Percentiles rank a stretch among this genome's conserved stretches.
Evolutionary conservation across 2,329 filamentous ascomycete species (phyloP).

Genomic region (Neurospora crassa): DNA sequence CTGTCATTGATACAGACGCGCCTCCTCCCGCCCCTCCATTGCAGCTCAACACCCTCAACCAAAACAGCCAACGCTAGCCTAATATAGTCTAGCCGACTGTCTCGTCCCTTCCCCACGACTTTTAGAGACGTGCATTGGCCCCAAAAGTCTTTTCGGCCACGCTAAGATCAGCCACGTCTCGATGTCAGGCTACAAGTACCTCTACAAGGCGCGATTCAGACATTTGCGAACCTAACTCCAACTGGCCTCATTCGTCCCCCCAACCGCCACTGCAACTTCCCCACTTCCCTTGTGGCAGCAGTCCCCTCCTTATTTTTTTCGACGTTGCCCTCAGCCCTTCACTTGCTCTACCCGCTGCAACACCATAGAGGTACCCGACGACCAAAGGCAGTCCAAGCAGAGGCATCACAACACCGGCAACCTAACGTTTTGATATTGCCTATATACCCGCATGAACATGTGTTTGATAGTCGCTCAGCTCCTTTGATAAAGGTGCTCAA

Average conservation of each 20-base stretch:
- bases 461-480: background rate
- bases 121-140: constrained; percentile 4
- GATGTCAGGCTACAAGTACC: background rate
- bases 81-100: constrained; percentile 8
- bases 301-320: background rate
- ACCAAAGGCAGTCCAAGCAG: background rate
- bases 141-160: background rate
- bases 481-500: background rate
- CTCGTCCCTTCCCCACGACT: constrained; percentile 11
- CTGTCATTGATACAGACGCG: constrained; percentile 7
- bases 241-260: background rate
- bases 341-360: background rate
- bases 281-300: background rate
- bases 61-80: constrained; percentile 15
- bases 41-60: constrained; percentile 17
- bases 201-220: background rate
- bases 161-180: background rate
- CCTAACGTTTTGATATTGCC: background rate
- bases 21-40: constrained; percentile 11
- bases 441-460: background rate
- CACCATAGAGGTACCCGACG: background rate
- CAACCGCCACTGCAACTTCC: background rate
- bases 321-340: background rate
- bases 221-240: background rate
- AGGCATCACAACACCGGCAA: background rate